Percentiles rank a stretch among this genome's conserved stretches.
These are phyloP conservation scores for Dendrobium nobile DNA, from an alignment of 106 monocot species.

Conservation along the genomic window DNA sequence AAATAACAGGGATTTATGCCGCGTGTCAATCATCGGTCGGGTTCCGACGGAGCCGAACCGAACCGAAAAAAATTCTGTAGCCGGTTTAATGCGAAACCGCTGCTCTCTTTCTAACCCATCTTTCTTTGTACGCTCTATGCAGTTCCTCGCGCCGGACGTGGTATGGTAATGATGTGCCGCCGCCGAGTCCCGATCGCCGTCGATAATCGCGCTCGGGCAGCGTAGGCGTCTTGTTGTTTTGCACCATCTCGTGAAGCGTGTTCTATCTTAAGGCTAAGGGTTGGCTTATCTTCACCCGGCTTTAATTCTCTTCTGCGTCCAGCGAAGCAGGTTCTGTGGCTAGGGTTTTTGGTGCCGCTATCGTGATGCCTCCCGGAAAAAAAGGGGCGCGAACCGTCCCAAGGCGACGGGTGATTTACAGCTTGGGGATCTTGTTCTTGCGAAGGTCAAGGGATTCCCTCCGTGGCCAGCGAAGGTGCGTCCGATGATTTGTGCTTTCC, in stretches of 20 bases:
- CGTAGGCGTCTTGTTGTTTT: background rate
- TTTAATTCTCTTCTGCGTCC: background rate
- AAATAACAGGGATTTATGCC: background rate
- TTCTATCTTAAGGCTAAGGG: background rate
- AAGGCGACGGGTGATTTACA: constrained; percentile 21
- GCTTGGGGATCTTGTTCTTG: constrained; percentile 47
- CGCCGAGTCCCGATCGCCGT: background rate
- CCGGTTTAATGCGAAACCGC: background rate
- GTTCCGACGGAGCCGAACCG: background rate
- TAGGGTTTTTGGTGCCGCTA: background rate
- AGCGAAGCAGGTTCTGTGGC: background rate
- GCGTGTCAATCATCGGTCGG: background rate
- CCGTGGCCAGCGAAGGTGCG: constrained; percentile 46
- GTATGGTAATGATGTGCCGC: background rate
- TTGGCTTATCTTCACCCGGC: background rate
- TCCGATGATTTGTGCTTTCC: background rate
- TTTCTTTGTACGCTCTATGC: background rate
- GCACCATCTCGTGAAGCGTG: background rate
- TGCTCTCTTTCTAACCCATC: background rate
- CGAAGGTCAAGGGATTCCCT: constrained; percentile 49
- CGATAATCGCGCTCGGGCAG: background rate
- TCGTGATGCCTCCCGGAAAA: constrained; percentile 23
- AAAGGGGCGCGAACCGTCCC: constrained; percentile 10
- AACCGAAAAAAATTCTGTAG: background rate
- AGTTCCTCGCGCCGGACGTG: background rate